A percentile compares a stretch with the other conserved stretches of the same genome.
Conservation (phyloP, 306 rosid species). For the Rosa persica region DNA sequence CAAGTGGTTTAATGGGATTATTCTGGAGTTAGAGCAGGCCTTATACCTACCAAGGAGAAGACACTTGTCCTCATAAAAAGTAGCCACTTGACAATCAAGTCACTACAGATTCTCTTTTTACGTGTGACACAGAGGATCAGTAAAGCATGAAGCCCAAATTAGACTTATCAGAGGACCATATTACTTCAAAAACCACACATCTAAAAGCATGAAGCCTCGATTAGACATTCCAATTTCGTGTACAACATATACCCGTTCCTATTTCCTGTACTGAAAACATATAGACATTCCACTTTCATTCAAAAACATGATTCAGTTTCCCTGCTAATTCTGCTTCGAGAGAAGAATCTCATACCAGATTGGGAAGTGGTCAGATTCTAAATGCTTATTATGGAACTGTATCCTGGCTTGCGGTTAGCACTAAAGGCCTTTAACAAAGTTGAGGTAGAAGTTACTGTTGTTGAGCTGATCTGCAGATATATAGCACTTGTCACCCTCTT, state of each 20-base stretch:
- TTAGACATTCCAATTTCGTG: neutral
- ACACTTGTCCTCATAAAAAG: neutral
- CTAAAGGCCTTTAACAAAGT: neutral
- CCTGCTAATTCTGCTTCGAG: neutral
- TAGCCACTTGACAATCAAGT: neutral
- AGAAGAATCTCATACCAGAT: neutral
- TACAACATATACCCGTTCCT: neutral
- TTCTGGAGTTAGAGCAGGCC: neutral
- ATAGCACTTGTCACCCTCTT: neutral
- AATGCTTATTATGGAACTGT: neutral
- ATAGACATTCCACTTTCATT: neutral
- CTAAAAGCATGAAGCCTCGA: neutral
- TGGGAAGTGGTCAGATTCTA: neutral
- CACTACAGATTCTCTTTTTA: neutral
- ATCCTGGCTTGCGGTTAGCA: neutral
- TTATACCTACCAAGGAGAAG: neutral
- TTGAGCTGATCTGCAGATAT: neutral
- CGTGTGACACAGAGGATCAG: neutral
- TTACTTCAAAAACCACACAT: neutral
- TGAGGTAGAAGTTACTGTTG: neutral
- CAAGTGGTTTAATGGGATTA: neutral
- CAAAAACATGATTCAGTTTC: neutral
- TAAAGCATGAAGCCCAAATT: too few species aligned
- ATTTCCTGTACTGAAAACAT: neutral
- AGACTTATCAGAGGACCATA: neutral